Base-by-base conservation (phyloP, 2,329 filamentous ascomycete genomes). In the Massarina eburnea region DNA sequence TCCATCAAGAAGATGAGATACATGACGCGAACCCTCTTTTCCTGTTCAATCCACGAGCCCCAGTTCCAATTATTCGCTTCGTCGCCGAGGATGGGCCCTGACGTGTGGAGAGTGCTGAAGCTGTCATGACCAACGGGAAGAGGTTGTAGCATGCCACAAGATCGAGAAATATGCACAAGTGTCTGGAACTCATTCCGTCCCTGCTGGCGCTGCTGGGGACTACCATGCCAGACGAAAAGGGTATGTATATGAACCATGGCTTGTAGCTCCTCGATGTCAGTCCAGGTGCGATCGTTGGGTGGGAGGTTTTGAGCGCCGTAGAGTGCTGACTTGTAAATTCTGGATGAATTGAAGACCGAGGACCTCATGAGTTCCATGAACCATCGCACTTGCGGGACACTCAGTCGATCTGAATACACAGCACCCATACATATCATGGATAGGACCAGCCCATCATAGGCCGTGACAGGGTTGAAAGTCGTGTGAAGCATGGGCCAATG, bases 401-500 rank as follows among this genome's bases (percentile, higher is more conserved):
- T 73, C 50, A 87, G 72, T 49, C 77, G 77, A 43, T 86, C 78
- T 41, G 86, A 88, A 68, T 90, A 91, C 46, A 88, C 86, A 32
- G 86, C 86, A 29, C 87, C 87, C 57, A 88, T 77, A 64, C 84
- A 88, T 59, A 86, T 83, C 76, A 91, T 86, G 50, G 79, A 78
- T 48, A 87, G 77, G 39, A 88, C 73, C 49, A 90, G 76, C 53
- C 84, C 83, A 49, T 84, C 82, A 64, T 85, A 83, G 37, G 83
- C 80, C 51, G 84, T 78, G 50, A 80, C 75, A 42, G 87, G 79
- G 61, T 83, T 80, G 70, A 90, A 88, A 8, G 85, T 87, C 27
- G 85, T 78, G 62, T 91, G 86, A 41, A 90, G 77, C 55, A 88
- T 78, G 17, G 86, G 83, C 73, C 88, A 88, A 67, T 91, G 86